Evolutionary conservation across 169 alveolate genomes (phyloP).

Genomic region (Eimeria zaria): DNA sequence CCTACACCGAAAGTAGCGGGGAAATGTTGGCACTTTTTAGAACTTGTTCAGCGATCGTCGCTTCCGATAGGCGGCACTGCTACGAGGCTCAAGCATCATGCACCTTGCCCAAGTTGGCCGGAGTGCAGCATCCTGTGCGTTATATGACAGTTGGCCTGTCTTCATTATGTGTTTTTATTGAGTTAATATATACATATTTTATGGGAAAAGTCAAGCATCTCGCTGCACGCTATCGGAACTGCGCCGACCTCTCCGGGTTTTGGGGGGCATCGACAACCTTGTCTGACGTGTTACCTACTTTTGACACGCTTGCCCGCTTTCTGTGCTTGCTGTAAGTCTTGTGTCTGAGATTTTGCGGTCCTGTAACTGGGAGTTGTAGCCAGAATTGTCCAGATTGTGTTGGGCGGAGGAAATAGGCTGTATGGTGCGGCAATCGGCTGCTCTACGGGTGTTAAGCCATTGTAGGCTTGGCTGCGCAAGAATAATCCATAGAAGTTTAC

Average conservation of each 20-base stretch:
- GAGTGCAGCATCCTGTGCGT: not conserved
- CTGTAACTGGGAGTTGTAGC: not conserved
- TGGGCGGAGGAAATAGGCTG: not conserved
- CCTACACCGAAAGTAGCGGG: not conserved
- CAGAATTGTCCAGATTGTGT: not conserved
- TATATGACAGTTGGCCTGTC: not conserved
- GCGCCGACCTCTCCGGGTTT: not conserved
- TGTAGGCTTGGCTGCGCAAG: slow-evolving; percentile 10
- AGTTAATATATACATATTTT: not conserved
- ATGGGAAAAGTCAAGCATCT: not conserved
- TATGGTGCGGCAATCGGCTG: not conserved
- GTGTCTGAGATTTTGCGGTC: not conserved
- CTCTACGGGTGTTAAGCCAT: not conserved
- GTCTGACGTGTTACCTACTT: not conserved
- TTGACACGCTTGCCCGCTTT: not conserved
- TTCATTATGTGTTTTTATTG: not conserved
- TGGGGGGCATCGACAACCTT: slow-evolving; percentile 8
- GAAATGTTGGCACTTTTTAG: not conserved
- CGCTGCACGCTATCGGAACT: not conserved
- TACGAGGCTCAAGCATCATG: not conserved
- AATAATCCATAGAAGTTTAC: not conserved
- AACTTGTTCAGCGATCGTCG: not conserved
- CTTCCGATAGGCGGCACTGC: not conserved
- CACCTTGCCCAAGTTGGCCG: not conserved
- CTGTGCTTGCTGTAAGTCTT: not conserved